Percentiles rank a stretch among this genome's conserved stretches.
Conservation (phyloP, 805 yeast species). For the Candida nonsorbophila region DNA sequence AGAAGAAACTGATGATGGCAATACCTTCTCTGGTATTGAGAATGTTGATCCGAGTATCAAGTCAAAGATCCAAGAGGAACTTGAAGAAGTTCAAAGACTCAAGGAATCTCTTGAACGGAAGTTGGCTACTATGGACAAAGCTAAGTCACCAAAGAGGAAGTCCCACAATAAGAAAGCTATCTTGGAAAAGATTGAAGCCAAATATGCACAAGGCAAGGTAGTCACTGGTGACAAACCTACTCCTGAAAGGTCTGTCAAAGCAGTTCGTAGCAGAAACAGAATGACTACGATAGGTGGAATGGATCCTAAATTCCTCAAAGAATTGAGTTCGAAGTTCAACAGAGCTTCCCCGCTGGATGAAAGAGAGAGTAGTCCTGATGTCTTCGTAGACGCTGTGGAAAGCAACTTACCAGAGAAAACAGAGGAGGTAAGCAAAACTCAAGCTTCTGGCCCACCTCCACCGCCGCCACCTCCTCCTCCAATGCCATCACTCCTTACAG, state of each 20-base stretch:
- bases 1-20: slow-evolving; percentile 12
- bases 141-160: slow-evolving; percentile 8
- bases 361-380: slow-evolving; percentile 11
- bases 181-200: slow-evolving; percentile 35
- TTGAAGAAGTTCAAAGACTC: slow-evolving; percentile 37
- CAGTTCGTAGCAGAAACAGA: slow-evolving; percentile 16
- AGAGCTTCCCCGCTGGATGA: slow-evolving; percentile 33
- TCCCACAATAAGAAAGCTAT: slow-evolving; percentile 10
- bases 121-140: slow-evolving; percentile 17
- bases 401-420: slow-evolving; percentile 1
- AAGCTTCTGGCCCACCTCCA: slow-evolving; percentile 15
- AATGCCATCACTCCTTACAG: slow-evolving; percentile 18
- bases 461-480: slow-evolving; percentile 20
- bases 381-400: slow-evolving; percentile 9
- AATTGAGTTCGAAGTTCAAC: slow-evolving; percentile 46
- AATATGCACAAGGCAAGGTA: slow-evolving; percentile 42
- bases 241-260: slow-evolving; percentile 4
- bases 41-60: slow-evolving; percentile 30
- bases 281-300: slow-evolving; percentile 31
- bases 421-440: slow-evolving; percentile 1
- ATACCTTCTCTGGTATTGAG: slow-evolving; percentile 8
- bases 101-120: slow-evolving; percentile 36
- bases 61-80: slow-evolving; percentile 34
- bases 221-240: slow-evolving; percentile 9
- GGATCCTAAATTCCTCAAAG: slow-evolving; percentile 49